A percentile compares a stretch with the other conserved stretches of the same genome.
These are phyloP conservation scores for Gelatoporia subvermispora DNA, from an alignment of 768 basidiomycete species.

Conservation along the genomic window DNA sequence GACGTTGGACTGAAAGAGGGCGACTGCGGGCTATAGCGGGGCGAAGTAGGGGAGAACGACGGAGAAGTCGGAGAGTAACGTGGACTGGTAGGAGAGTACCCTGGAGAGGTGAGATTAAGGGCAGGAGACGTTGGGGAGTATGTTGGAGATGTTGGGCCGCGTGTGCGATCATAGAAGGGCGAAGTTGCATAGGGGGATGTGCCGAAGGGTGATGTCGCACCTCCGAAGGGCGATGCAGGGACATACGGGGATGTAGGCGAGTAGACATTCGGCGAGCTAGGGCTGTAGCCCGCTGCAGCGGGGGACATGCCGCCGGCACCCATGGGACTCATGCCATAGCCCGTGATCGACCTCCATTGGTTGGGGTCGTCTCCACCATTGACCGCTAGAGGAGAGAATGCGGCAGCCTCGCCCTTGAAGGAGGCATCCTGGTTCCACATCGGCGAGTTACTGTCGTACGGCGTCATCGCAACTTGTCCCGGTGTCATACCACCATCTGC, in stretches of 20 bases:
- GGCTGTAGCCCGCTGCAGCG: conserved; percentile 81
- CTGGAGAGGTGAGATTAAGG: conserved; percentile 77
- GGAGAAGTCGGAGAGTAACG: conserved; percentile 84
- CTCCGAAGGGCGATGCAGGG: conserved; percentile 76
- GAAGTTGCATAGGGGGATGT: conserved; percentile 80
- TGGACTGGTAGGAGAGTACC: conserved; percentile 63
- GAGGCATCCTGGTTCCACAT: conserved; percentile 65
- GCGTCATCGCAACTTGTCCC: conserved; percentile 91
- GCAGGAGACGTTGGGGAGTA: conserved; percentile 88
- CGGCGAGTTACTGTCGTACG: conserved; percentile 90
- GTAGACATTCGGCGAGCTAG: conserved; percentile 85
- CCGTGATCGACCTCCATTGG: conserved; percentile 54
- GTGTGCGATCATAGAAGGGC: conserved; percentile 70
- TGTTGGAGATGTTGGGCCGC: conserved; percentile 70
- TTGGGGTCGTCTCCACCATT: conserved; percentile 77
- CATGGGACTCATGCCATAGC: conserved; percentile 82
- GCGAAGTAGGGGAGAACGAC: conserved; percentile 81
- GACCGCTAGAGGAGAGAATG: conserved; percentile 92
- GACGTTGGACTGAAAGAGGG: conserved; percentile 90
- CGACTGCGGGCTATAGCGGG: conserved; percentile 82
- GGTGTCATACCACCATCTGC: conserved; percentile 88
- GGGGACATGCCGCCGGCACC: conserved; percentile 88
- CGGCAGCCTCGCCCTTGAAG: conserved; percentile 81
- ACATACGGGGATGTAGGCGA: conserved; percentile 90
- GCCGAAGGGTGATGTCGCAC: conserved; percentile 79